These are phyloP conservation scores for Cladorrhinum samala DNA, from an alignment of 495 filamentous ascomycete genomes.

Conservation along the genomic window DNA sequence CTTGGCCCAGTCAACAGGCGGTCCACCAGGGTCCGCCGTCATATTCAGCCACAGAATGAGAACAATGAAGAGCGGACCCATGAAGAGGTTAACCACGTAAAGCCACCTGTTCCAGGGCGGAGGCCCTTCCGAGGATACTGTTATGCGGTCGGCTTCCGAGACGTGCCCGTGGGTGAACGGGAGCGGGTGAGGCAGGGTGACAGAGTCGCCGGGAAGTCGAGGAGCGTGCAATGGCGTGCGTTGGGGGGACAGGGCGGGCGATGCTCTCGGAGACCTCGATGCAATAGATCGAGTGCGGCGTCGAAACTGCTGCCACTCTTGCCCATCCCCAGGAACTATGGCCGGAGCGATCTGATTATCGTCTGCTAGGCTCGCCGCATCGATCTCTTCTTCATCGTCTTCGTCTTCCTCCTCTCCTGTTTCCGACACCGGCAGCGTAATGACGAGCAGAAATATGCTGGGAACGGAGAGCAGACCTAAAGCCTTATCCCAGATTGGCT, in stretches of 20 bases:
- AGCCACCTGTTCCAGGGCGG: conserved; percentile 89
- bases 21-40: conserved; percentile 39
- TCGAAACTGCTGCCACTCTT: conserved; percentile 50
- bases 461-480: conserved; percentile 76
- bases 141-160: conserved; percentile 20
- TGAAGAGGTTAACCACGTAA: conserved; percentile 74
- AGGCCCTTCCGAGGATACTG: conserved; percentile 22
- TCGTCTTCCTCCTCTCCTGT: conserved; percentile 42
- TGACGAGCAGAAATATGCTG: conserved; percentile 82
- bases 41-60: conserved; percentile 70
- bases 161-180: background rate
- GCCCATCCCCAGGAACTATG: conserved; percentile 28
- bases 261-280: conserved; percentile 8
- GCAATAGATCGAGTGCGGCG: conserved; percentile 33
- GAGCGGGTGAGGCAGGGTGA: background rate
- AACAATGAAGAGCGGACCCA: conserved; percentile 77
- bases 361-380: conserved; percentile 16
- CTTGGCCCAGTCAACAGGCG: conserved; percentile 14
- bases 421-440: conserved; percentile 91
- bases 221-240: background rate
- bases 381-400: conserved; percentile 13
- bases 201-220: background rate
- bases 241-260: conserved; percentile 13
- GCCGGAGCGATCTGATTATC: no score
- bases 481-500: conserved; percentile 67